A percentile compares a stretch with the other conserved stretches of the same genome.
phyloP scores from a whole-genome alignment of 768 basidiomycete species.

The Lentinula sp. region DNA sequence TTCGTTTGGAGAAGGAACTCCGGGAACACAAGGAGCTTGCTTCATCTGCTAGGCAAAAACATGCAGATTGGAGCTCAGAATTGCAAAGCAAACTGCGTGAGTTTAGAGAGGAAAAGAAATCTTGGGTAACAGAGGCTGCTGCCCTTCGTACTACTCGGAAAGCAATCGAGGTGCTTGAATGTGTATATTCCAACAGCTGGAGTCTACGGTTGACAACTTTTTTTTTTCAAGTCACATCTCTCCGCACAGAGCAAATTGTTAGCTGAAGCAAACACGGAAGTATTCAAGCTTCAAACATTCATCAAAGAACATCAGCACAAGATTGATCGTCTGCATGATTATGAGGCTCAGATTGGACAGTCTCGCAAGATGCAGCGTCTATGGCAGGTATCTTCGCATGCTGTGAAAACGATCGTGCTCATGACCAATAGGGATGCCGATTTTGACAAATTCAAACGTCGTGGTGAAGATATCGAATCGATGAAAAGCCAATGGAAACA shows the following conservation, averaged over 20 bases:
- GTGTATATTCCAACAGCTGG: not conserved
- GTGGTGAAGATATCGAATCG: conserved; percentile 48
- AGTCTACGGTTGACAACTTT: not conserved
- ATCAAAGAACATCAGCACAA: conserved; percentile 77
- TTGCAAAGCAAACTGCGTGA: conserved; percentile 72
- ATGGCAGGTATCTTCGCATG: conserved; percentile 46
- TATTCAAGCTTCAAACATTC: conserved; percentile 70
- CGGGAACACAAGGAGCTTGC: conserved; percentile 71
- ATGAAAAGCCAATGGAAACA: conserved; percentile 57
- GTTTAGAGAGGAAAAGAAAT: conserved; percentile 73
- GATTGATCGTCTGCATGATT: conserved; percentile 74
- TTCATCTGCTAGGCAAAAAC: conserved; percentile 66
- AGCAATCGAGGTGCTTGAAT: conserved; percentile 49
- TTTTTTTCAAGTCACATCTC: conserved; percentile 48
- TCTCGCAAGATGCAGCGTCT: conserved; percentile 68
- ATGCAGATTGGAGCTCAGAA: conserved; percentile 78
- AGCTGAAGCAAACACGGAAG: conserved; percentile 59
- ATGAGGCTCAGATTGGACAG: conserved; percentile 84
- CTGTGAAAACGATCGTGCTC: not conserved
- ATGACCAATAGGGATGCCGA: conserved; percentile 59
- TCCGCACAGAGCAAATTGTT: conserved; percentile 63
- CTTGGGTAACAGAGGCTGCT: conserved; percentile 68
- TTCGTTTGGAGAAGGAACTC: conserved; percentile 60
- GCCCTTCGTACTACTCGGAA: conserved; percentile 63
- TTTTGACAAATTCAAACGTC: conserved; percentile 62